Base-by-base conservation (phyloP, 345 rosid genomes). In the Hirschfeldia incana region DNA sequence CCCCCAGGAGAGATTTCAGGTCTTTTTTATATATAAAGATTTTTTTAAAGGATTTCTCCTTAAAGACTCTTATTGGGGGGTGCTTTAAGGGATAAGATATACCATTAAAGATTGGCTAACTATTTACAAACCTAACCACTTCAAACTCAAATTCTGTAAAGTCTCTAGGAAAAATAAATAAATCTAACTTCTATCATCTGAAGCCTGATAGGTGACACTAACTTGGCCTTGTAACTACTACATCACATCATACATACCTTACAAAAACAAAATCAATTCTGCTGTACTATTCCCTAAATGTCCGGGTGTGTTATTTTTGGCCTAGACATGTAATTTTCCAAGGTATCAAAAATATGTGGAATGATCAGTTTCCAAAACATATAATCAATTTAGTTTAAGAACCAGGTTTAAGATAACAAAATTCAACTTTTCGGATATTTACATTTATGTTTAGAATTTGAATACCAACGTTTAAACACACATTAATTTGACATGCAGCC, bases 81-180 rank as follows among this genome's bases (percentile, higher is more conserved):
- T 21, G 21, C 1, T 21, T 21, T 21, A 21, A 21, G 21, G 21
- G 21, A 21, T 21, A 21, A 21, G 21, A 58, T 6, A 28, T 30
- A 75, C 5, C 32, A 26, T 53, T 65, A 6, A 29, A 30, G 37
- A 60, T 46, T 57, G 21, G 42, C 69, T 49, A 68, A 69, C 58
- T 74, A 79, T 79, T 28, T 79, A 74, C 82, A 74, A 68, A 79
- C 75, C 75, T 74, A 74, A 37, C 36, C 49, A 68, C 27, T 68
- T 66, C 74, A 67, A 39, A 72, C 72, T 78, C 66, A 58, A 32
- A 32, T 77, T 64, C 34, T 64, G 55, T 13, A 46, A 46, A 21
- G 21, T 21, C 16, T 46, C 4, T 13, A 42, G 58, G 12, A 57
- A 28, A 1, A 16, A 9, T 1, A 63, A 26, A 8, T 26, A 2